Base-by-base conservation (phyloP, 2,329 filamentous ascomycete genomes). In the Talaromyces sp. region DNA sequence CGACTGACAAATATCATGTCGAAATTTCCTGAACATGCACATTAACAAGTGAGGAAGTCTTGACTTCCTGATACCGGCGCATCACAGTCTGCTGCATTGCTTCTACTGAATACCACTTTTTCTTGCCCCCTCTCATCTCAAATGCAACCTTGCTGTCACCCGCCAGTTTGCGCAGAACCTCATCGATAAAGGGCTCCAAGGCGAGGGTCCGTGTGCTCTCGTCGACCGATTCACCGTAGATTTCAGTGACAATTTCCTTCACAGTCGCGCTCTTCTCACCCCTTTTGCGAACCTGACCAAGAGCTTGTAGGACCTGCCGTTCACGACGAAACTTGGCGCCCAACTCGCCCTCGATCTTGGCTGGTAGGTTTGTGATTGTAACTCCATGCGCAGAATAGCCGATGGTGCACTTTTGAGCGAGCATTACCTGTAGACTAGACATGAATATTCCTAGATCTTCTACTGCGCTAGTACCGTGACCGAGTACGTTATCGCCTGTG, bases 401-500 rank as follows among this genome's bases (percentile, higher is more conserved):
- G 0, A 64, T 65, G 0, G 11, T 36, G 61, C 79, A 82, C 9
- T 68, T 65, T 1, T 76, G 71, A 0, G 60, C 52, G 2, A 65
- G 58, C 75, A 80, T 77, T 13, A 62, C 67, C 2, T 65, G 65
- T 6, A 80, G 68, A 7, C 65, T 71, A 8, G 60, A 60, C 72
- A 80, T 77, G 59, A 70, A 81, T 2, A 62, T 62, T 4, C 70
- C 68, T 0, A 81, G 67, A 53, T 80, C 70, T 64, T 80, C 76
- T 0, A 77, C 74, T 0, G 72, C 78, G 33, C 68, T 72, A 17
- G 69, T 75, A 0, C 79, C 78, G 53, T 78, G 88, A 0, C 91
- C 90, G 0, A 93, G 81, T 1, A 93, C 85, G 68, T 91, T 93
- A 73, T 93, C 91, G 1, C 87, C 91, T 0, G 90, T 92, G 71